Evolutionary conservation across 805 yeast genomes (phyloP).

Genomic region (Yamadazyma sp.): DNA sequence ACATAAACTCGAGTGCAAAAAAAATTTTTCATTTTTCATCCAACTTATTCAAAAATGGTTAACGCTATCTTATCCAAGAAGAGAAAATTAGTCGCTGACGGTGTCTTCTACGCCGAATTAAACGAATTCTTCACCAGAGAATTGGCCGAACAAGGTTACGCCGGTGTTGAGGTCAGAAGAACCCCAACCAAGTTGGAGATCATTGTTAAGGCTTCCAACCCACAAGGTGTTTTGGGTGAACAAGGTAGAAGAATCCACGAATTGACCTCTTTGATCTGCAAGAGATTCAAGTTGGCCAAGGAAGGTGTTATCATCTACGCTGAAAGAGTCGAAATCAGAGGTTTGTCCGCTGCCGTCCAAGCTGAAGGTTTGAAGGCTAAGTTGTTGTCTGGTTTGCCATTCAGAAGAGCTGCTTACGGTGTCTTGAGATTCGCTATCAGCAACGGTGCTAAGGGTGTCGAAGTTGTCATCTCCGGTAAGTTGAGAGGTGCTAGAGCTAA

Average conservation of each 20-base stretch:
- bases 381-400: constrained; percentile 97
- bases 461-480: constrained; percentile 99
- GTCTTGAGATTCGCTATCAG: constrained; percentile 99
- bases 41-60: constrained; percentile 23
- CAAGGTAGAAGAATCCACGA: constrained; percentile 99
- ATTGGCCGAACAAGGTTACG: constrained; percentile 99
- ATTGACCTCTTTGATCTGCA: constrained; percentile 94
- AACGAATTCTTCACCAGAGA: constrained; percentile 99
- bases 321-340: constrained; percentile 99
- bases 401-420: constrained; percentile 99
- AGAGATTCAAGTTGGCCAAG: constrained; percentile 96
- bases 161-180: constrained; percentile 99
- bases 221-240: constrained; percentile 98
- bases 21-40: constrained; percentile 11
- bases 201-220: constrained; percentile 98
- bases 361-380: constrained; percentile 99
- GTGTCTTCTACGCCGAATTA: constrained; percentile 99
- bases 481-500: constrained; percentile 99
- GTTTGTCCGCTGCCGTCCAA: constrained; percentile 99
- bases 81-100: constrained; percentile 99
- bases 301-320: constrained; percentile 94
- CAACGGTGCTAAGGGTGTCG: constrained; percentile 99
- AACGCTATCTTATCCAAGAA: constrained; percentile 77
- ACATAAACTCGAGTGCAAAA: constrained; percentile 7
- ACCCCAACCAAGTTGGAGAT: constrained; percentile 98